Base-by-base conservation (phyloP, 192 early-diverging fungal species). In the Cladochytrium replicatum region DNA sequence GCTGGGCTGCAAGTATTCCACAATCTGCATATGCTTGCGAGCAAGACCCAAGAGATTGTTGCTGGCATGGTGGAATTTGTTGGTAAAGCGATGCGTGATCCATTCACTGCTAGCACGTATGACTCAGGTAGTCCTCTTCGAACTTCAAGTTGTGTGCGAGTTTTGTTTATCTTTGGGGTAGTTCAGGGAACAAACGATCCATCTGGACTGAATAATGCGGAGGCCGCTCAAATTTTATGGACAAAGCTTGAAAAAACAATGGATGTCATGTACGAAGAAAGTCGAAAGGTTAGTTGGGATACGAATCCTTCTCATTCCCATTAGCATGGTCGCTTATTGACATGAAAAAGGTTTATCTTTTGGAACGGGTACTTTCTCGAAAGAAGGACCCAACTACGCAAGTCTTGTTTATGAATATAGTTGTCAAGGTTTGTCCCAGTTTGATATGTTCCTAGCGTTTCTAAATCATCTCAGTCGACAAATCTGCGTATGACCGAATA, bases 201-300 rank as follows among this genome's bases (percentile, higher is more conserved):
- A 37, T 37, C 17, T n/a, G 13, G 17, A 37, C 34, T n/a, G 17
- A 37, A 13, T 37, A 37, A 13, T 37, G 13, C 34, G 17, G 17
- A n/a, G n/a, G n/a, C n/a, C n/a, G n/a, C n/a, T n/a, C n/a, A n/a
- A 22, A 45, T 38, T 22, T 43, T 75, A 43, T 75, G 73, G 73
- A 58, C 40, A 34, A 30, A 69, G 32, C 27, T 67, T 6, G 73
- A 75, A 43, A 46, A 46, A 2, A 52, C 73, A 27, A 61, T 63
- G 41, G 73, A 75, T 48, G 49, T 53, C 8, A 59, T 73, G 9
- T 66, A 63, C 38, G 57, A 61, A 13, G 60, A 61, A 25, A 46
- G 64, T 15, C 52, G 34, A 29, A 67, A 67, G 41, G 61, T 74
- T 5, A 26, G n/a, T 24, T 3, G n/a, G n/a, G n/a, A n/a, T n/a